phyloP scores from a whole-genome alignment of 2,329 filamentous ascomycete genomes.

The Incumbomyces delicatus region DNA sequence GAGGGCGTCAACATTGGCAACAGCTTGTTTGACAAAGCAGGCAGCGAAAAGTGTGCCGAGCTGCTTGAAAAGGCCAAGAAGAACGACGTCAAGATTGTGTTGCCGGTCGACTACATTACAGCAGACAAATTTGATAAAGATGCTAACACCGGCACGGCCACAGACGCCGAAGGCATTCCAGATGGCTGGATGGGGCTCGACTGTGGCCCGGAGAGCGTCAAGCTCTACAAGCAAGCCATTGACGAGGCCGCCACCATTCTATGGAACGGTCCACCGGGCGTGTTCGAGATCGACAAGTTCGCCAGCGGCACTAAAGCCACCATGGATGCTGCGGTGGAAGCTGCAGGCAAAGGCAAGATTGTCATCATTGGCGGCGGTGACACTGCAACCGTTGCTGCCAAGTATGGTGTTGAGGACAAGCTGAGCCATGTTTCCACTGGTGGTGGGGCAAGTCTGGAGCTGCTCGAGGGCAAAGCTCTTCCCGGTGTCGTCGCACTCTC shows the following conservation, averaged over 20 bases:
- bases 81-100: slow-evolving; percentile 88
- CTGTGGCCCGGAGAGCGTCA: slow-evolving; percentile 77
- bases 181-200: slow-evolving; percentile 98
- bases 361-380: slow-evolving; percentile 98
- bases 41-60: slow-evolving; percentile 78
- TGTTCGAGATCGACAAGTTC: slow-evolving; percentile 96
- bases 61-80: slow-evolving; percentile 93
- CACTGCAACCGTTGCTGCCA: slow-evolving; percentile 93
- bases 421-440: slow-evolving; percentile 97
- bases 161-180: slow-evolving; percentile 79
- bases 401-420: slow-evolving; percentile 94
- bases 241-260: slow-evolving; percentile 87
- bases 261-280: slow-evolving; percentile 95
- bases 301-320: slow-evolving; percentile 85
- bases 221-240: slow-evolving; percentile 83
- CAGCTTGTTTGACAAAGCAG: slow-evolving; percentile 87
- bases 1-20: slow-evolving; percentile 80
- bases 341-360: slow-evolving; percentile 74
- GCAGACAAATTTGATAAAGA: slow-evolving; percentile 89
- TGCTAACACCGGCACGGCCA: slow-evolving; percentile 69
- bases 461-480: slow-evolving; percentile 95
- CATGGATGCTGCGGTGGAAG: slow-evolving; percentile 76
- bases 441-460: slow-evolving; percentile 87
- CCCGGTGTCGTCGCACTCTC: slow-evolving; percentile 90
- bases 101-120: slow-evolving; percentile 91